Percentiles rank a stretch among this genome's conserved stretches.
phyloP scores from a whole-genome alignment of 345 rosid genomes.

The Triadica sebifera region DNA sequence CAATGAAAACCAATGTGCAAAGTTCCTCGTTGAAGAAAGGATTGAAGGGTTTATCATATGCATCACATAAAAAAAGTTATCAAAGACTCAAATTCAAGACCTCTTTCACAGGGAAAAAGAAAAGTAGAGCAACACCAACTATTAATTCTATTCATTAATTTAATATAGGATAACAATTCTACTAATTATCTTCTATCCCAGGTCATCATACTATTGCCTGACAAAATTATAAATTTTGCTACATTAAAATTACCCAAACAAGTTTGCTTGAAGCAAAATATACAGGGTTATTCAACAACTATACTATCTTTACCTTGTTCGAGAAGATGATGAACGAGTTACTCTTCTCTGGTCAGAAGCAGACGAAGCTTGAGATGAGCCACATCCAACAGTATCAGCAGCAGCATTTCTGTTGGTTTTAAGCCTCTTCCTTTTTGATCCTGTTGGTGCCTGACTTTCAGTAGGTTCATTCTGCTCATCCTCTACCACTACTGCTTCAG shows the following conservation, averaged over 20 bases:
- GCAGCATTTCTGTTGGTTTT: slow-evolving; percentile 22
- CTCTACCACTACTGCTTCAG: slow-evolving; percentile 49
- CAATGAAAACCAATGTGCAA: no score
- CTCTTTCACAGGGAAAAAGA: not conserved
- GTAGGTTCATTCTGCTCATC: slow-evolving; percentile 18
- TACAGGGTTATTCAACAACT: not conserved
- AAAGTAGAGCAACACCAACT: not conserved
- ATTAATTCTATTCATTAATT: not conserved
- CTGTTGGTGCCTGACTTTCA: slow-evolving; percentile 32
- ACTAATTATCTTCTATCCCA: not conserved
- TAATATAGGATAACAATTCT: not conserved
- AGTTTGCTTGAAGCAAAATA: not conserved
- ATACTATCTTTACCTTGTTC: not conserved
- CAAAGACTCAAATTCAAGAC: no score
- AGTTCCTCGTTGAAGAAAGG: no score
- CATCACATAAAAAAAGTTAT: no score
- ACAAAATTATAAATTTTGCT: not conserved
- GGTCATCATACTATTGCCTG: not conserved
- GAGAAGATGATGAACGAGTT: slow-evolving; percentile 49
- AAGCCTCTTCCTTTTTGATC: slow-evolving; percentile 44
- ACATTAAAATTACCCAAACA: not conserved
- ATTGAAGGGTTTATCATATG: no score
- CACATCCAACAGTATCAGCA: slow-evolving; percentile 20
- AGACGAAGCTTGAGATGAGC: slow-evolving; percentile 45
- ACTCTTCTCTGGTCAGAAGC: slow-evolving; percentile 42